A percentile compares a stretch with the other conserved stretches of the same genome.
phyloP scores from a whole-genome alignment of 2,329 filamentous ascomycete genomes.

The Bipolaris zeicola region DNA sequence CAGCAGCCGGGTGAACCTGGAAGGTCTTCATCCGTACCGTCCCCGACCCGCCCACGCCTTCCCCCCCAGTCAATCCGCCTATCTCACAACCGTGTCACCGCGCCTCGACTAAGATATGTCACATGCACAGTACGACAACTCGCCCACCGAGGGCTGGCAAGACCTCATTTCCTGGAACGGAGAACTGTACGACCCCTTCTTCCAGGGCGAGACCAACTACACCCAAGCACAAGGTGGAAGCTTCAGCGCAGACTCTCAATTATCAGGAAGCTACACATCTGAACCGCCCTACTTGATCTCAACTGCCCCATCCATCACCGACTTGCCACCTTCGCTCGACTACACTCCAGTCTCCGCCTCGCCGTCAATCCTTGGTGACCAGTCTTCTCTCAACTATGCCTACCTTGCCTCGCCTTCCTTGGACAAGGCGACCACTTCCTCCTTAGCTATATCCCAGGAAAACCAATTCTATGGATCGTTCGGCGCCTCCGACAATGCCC shows the following conservation, averaged over 20 bases:
- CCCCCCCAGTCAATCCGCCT: conserved; percentile 1
- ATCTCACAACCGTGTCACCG: background rate
- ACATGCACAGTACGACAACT: conserved; percentile 19
- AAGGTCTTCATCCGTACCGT: conserved; percentile 1
- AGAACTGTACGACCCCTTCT: conserved; percentile 37
- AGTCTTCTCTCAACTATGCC: conserved; percentile 30
- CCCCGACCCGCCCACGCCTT: background rate
- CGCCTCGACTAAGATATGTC: conserved; percentile 19
- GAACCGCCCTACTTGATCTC: conserved; percentile 32
- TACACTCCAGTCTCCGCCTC: conserved; percentile 34
- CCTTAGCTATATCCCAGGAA: conserved; percentile 26
- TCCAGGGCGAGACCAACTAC: conserved; percentile 27
- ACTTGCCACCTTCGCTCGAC: conserved; percentile 34
- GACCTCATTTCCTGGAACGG: conserved; percentile 39
- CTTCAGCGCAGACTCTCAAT: conserved; percentile 21
- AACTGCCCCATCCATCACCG: conserved; percentile 32
- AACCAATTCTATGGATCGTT: conserved; percentile 29
- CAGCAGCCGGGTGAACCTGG: conserved; percentile 11
- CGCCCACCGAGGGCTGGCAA: conserved; percentile 36
- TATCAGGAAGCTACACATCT: conserved; percentile 28
- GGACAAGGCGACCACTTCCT: conserved; percentile 36
- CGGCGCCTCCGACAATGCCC: conserved; percentile 28
- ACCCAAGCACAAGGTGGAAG: conserved; percentile 12
- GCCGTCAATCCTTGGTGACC: conserved; percentile 35
- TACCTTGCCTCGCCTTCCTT: conserved; percentile 35